Evolutionary conservation across 1,284 basidiomycete genomes (phyloP).

Genomic region (Golubevia pallescens): DNA sequence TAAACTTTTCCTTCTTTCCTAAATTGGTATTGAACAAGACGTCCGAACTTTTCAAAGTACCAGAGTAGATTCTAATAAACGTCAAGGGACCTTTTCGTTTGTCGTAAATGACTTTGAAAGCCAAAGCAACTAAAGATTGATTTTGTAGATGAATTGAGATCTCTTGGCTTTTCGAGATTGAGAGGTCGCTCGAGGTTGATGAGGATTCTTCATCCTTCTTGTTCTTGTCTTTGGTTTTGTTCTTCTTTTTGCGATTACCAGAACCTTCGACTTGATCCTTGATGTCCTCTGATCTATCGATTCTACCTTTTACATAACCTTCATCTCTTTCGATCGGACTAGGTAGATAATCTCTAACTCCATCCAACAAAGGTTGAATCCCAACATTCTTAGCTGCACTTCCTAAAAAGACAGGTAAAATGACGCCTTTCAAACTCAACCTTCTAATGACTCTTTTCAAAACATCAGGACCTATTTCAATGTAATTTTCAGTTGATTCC

Average conservation of each 20-base stretch:
- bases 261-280: conserved; percentile 13
- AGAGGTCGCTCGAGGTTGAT: neutral
- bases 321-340: conserved; percentile 69
- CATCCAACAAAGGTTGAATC: conserved; percentile 80
- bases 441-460: conserved; percentile 71
- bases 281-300: neutral
- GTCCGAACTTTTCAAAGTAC: conserved; percentile 68
- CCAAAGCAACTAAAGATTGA: conserved; percentile 71
- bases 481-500: neutral
- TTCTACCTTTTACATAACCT: neutral
- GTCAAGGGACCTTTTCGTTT: conserved; percentile 86
- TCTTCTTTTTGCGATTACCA: conserved; percentile 62
- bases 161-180: conserved; percentile 4
- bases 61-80: conserved; percentile 85
- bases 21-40: conserved; percentile 74
- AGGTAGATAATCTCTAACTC: conserved; percentile 79
- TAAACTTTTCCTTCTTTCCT: conserved; percentile 75
- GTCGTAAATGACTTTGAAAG: conserved; percentile 89
- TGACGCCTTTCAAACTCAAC: conserved; percentile 72
- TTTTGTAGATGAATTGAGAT: conserved; percentile 9
- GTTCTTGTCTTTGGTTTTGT: conserved; percentile 65
- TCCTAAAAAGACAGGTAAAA: conserved; percentile 82
- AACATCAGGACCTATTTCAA: conserved; percentile 1
- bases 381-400: conserved; percentile 82
- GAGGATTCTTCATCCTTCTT: conserved; percentile 37